Evolutionary conservation across 129 eudicot species (phyloP).

Genomic region (Silybum marianum): DNA sequence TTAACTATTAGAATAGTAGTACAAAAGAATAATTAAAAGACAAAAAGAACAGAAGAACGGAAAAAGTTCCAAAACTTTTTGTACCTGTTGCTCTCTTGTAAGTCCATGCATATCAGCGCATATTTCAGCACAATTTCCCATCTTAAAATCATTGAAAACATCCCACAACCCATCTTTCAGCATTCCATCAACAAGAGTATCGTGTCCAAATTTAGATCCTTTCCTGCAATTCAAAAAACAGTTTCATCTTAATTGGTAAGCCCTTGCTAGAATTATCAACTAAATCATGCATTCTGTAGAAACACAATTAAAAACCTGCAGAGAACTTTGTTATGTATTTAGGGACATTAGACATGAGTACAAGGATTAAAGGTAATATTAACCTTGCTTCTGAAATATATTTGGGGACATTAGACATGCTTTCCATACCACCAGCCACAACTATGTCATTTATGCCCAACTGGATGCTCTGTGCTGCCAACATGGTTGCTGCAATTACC

Average conservation of each 20-base stretch:
- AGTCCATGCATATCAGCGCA: conserved; percentile 71
- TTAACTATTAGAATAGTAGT: background rate
- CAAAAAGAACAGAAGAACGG: background rate
- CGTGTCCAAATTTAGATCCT: conserved; percentile 92
- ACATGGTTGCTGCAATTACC: conserved; percentile 80
- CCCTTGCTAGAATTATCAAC: conserved; percentile 2
- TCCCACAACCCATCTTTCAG: conserved; percentile 93
- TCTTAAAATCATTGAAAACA: conserved; percentile 77
- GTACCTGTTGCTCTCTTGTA: conserved; percentile 88
- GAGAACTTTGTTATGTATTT: too few species aligned
- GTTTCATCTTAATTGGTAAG: conserved; percentile 18
- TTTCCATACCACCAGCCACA: conserved; percentile 95
- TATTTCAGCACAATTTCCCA: conserved; percentile 89
- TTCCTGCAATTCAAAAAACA: conserved; percentile 47
- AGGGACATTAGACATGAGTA: too few species aligned
- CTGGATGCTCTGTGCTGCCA: conserved; percentile 93
- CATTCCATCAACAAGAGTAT: conserved; percentile 90
- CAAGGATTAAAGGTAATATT: conserved; percentile 20
- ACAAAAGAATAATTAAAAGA: background rate
- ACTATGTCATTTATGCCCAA: conserved; percentile 82
- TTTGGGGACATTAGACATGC: conserved; percentile 93
- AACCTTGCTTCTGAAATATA: conserved; percentile 86
- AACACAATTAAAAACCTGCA: background rate
- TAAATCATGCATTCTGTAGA: background rate
- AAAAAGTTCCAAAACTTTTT: background rate